These are phyloP conservation scores for Phaeosphaeria sp. DNA, from an alignment of 2,329 filamentous ascomycete genomes.

Conservation along the genomic window DNA sequence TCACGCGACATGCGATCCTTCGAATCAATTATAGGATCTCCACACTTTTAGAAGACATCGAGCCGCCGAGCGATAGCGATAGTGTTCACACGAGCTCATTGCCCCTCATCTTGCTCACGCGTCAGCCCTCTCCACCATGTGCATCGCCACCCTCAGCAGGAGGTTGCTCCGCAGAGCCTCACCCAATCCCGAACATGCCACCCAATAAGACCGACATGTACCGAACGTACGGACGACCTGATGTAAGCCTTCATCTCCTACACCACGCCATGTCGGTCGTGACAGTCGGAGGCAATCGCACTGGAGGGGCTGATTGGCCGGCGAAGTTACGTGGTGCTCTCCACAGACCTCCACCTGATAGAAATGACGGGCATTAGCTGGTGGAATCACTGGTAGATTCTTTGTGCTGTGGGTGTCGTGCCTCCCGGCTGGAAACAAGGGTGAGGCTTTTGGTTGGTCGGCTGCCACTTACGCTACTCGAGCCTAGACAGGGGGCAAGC, in stretches of 20 bases:
- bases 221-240: constrained; percentile 2
- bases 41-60: not conserved
- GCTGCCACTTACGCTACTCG: not conserved
- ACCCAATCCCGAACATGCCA: not conserved
- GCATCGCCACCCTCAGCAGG: not conserved
- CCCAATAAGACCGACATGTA: not conserved
- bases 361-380: constrained; percentile 39
- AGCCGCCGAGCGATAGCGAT: not conserved
- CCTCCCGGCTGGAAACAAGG: constrained; percentile 10
- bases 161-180: constrained; percentile 3
- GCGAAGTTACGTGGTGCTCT: constrained; percentile 7
- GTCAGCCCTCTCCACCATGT: not conserved
- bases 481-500: not conserved
- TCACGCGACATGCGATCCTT: not conserved
- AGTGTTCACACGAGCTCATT: not conserved
- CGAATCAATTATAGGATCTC: not conserved
- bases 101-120: not conserved
- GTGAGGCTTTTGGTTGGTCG: not conserved
- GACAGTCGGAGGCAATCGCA: constrained; percentile 25
- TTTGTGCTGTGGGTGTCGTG: constrained; percentile 20
- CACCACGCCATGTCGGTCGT: constrained; percentile 23
- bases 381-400: constrained; percentile 28
- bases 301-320: constrained; percentile 31
- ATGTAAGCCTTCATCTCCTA: constrained; percentile 18
- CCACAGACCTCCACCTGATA: constrained; percentile 13